Percentiles rank a stretch among this genome's conserved stretches.
phyloP scores from a whole-genome alignment of 2,329 filamentous ascomycete species.

The Trichoderma sp. region DNA sequence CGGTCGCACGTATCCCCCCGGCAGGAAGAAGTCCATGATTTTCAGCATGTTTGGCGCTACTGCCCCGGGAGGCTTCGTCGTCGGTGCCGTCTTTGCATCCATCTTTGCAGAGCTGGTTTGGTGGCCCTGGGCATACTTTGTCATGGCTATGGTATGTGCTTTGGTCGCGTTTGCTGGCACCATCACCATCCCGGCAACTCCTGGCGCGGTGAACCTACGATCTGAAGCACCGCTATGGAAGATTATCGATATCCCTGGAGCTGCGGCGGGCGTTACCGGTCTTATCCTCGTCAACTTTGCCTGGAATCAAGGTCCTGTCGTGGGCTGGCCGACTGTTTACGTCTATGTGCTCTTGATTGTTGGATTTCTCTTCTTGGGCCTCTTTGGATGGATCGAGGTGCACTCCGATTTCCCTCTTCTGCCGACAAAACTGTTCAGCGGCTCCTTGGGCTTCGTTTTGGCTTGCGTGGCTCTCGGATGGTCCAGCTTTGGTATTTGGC shows the following conservation, averaged over 20 bases:
- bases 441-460: slow-evolving; percentile 50
- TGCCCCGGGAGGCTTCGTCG: slow-evolving; percentile 40
- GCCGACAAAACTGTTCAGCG: slow-evolving; percentile 20
- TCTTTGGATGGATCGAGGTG: slow-evolving; percentile 59
- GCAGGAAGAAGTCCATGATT: slow-evolving; percentile 42
- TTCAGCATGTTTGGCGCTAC: slow-evolving; percentile 44
- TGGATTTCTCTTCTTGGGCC: slow-evolving; percentile 53
- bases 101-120: slow-evolving; percentile 36
- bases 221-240: slow-evolving; percentile 28
- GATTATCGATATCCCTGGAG: slow-evolving; percentile 43
- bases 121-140: slow-evolving; percentile 52
- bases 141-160: slow-evolving; percentile 38
- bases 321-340: slow-evolving; percentile 59
- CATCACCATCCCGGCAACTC: slow-evolving; percentile 38
- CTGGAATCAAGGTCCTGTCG: slow-evolving; percentile 63
- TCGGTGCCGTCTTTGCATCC: slow-evolving; percentile 38
- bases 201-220: slow-evolving; percentile 3
- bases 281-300: slow-evolving; percentile 64
- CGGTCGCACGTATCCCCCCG: slow-evolving; percentile 53
- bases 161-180: slow-evolving; percentile 36
- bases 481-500: slow-evolving; percentile 54
- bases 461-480: slow-evolving; percentile 54
- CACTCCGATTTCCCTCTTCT: slow-evolving; percentile 11
- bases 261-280: slow-evolving; percentile 50
- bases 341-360: slow-evolving; percentile 58